These are phyloP conservation scores for Geranomyces michiganensis DNA, from an alignment of 192 early-diverging fungal species.

Conservation along the genomic window DNA sequence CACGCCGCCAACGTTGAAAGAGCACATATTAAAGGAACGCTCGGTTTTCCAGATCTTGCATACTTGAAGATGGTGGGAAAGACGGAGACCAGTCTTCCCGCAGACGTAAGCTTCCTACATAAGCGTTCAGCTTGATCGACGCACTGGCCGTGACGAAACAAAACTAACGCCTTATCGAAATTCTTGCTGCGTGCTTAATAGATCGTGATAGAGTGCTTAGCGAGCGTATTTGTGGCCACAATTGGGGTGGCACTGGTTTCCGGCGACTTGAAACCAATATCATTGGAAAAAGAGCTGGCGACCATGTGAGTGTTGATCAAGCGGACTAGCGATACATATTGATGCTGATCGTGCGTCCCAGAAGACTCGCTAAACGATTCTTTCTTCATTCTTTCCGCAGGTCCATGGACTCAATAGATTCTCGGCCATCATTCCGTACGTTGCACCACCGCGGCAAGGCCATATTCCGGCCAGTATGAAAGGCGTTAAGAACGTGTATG, in stretches of 20 bases:
- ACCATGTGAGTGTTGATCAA: not conserved
- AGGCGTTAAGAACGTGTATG: not conserved
- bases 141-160: too few relatives aligned
- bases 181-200: not conserved
- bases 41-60: conserved; percentile 23
- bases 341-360: not conserved
- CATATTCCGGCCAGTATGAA: conserved; percentile 12
- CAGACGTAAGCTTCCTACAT: conserved; percentile 19
- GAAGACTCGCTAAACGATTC: not conserved
- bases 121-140: not conserved
- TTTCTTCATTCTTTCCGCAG: not conserved
- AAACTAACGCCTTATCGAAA: too few relatives aligned
- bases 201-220: conserved; percentile 31
- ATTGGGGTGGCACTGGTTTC: conserved; percentile 21
- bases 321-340: not conserved
- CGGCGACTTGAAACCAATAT: conserved; percentile 27
- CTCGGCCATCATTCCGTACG: conserved; percentile 13
- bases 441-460: conserved; percentile 25
- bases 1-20: too few relatives aligned
- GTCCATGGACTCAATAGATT: conserved; percentile 24
- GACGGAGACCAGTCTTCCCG: conserved; percentile 15
- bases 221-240: conserved; percentile 21
- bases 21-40: not conserved
- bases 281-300: conserved; percentile 17
- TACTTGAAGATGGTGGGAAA: conserved; percentile 33